Evolutionary conservation across 2,329 filamentous ascomycete genomes (phyloP).

Genomic region (Achaetomium macrosporum): DNA sequence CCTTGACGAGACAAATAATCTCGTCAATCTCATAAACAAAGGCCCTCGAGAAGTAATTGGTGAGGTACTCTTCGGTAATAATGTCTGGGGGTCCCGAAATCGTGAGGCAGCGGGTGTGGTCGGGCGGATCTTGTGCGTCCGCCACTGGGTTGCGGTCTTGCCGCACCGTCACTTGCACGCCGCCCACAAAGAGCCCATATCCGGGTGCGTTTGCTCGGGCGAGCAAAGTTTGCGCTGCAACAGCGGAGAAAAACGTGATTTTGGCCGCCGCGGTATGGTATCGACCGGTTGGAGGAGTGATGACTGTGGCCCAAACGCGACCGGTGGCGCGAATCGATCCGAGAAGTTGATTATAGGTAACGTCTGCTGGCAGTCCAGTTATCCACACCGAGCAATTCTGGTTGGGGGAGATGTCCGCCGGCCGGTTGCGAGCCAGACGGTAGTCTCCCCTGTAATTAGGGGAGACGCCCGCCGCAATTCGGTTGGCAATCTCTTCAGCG

Average conservation of each 20-base stretch:
- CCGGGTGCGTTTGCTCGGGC: neutral
- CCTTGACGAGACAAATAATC: neutral
- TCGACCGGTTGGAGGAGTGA: neutral
- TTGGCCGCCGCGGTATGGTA: neutral
- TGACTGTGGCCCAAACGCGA: neutral
- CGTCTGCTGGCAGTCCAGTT: neutral
- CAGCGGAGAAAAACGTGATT: neutral
- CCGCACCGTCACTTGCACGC: neutral
- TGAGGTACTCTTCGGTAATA: neutral
- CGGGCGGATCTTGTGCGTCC: neutral
- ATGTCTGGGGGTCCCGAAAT: neutral
- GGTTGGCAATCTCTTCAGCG: neutral
- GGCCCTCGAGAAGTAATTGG: neutral
- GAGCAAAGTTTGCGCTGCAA: neutral
- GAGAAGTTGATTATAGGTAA: neutral
- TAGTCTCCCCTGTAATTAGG: neutral
- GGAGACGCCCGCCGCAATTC: neutral
- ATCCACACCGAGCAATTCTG: slow-evolving; percentile 9
- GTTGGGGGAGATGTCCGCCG: neutral
- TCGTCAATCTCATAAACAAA: neutral
- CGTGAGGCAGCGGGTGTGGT: neutral
- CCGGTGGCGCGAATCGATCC: neutral
- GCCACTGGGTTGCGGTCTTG: neutral
- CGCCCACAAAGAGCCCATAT: neutral
- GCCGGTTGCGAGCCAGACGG: neutral